A percentile compares a stretch with the other conserved stretches of the same genome.
These are phyloP conservation scores for Agrocybe praecox DNA, from an alignment of 768 basidiomycete species.

Conservation along the genomic window DNA sequence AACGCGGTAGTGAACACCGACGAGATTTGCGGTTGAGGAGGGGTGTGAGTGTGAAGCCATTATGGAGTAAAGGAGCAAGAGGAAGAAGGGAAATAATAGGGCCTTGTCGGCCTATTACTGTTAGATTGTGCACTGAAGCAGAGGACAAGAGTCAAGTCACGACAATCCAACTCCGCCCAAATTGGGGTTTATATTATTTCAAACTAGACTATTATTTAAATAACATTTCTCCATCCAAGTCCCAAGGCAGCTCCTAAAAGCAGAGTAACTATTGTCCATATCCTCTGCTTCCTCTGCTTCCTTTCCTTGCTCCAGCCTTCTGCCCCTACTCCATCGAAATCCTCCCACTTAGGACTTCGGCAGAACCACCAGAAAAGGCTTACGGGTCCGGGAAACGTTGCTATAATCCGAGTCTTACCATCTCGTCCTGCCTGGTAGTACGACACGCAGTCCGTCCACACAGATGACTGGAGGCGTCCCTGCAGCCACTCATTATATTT, in stretches of 20 bases:
- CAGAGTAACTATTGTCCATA: slow-evolving; percentile 21
- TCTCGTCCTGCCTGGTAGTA: slow-evolving; percentile 46
- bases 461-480: slow-evolving; percentile 44
- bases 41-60: slow-evolving; percentile 66
- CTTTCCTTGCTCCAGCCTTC: slow-evolving; percentile 37
- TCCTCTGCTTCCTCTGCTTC: slow-evolving; percentile 22
- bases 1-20: slow-evolving; percentile 96
- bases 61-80: slow-evolving; percentile 17
- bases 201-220: not conserved
- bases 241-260: slow-evolving; percentile 23
- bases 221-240: slow-evolving; percentile 14
- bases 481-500: slow-evolving; percentile 57
- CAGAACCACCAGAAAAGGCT: slow-evolving; percentile 54
- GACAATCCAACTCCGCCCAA: slow-evolving; percentile 38
- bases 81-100: slow-evolving; percentile 16
- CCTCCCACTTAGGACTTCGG: slow-evolving; percentile 41
- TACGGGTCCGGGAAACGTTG: slow-evolving; percentile 58
- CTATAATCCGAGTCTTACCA: slow-evolving; percentile 43
- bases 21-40: slow-evolving; percentile 72
- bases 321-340: slow-evolving; percentile 43
- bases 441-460: slow-evolving; percentile 57
- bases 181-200: slow-evolving; percentile 14
- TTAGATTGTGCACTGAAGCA: slow-evolving; percentile 25
- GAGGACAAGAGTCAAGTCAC: slow-evolving; percentile 23
- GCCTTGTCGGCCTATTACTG: slow-evolving; percentile 21